phyloP scores from a whole-genome alignment of 208 protist species.

The Phytomonas sp. region DNA sequence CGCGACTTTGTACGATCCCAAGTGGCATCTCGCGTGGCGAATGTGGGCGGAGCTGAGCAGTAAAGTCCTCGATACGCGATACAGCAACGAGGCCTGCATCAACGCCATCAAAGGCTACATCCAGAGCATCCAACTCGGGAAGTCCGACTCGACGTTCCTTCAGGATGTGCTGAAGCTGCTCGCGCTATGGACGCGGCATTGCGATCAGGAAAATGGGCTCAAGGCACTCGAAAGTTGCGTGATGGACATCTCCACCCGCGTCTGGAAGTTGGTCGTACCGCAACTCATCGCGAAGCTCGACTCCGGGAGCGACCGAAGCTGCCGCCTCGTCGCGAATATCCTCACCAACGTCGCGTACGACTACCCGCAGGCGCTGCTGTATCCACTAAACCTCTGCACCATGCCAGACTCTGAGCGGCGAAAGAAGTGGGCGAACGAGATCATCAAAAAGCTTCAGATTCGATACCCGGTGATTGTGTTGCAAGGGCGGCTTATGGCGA shows the following conservation, averaged over 20 bases:
- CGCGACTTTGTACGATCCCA: slow-evolving; percentile 67
- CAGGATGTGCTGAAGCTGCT: slow-evolving; percentile 99
- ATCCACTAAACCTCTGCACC: slow-evolving; percentile 97
- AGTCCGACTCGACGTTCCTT: slow-evolving; percentile 68
- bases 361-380: slow-evolving; percentile 98
- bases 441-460: slow-evolving; percentile 61
- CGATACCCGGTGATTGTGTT: slow-evolving; percentile 70
- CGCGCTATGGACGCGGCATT: slow-evolving; percentile 95
- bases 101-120: slow-evolving; percentile 83
- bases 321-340: slow-evolving; percentile 91
- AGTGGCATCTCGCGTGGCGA: slow-evolving; percentile 81
- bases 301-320: slow-evolving; percentile 82
- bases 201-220: slow-evolving; percentile 54
- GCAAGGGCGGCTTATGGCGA: slow-evolving; percentile 92
- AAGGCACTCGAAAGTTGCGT: slow-evolving; percentile 89
- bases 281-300: slow-evolving; percentile 98
- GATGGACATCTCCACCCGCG: slow-evolving; percentile 90
- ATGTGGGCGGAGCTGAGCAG: slow-evolving; percentile 70
- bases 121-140: slow-evolving; percentile 70
- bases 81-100: slow-evolving; percentile 40
- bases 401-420: slow-evolving; percentile 75
- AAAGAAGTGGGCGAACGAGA: slow-evolving; percentile 54
- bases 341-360: slow-evolving; percentile 90
- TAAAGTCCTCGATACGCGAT: slow-evolving; percentile 38
- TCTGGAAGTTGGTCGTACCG: slow-evolving; percentile 98